Percentiles rank a stretch among this genome's conserved stretches.
Evolutionary conservation across 1,284 basidiomycete species (phyloP).

Genomic region (Caloboletus inedulis): DNA sequence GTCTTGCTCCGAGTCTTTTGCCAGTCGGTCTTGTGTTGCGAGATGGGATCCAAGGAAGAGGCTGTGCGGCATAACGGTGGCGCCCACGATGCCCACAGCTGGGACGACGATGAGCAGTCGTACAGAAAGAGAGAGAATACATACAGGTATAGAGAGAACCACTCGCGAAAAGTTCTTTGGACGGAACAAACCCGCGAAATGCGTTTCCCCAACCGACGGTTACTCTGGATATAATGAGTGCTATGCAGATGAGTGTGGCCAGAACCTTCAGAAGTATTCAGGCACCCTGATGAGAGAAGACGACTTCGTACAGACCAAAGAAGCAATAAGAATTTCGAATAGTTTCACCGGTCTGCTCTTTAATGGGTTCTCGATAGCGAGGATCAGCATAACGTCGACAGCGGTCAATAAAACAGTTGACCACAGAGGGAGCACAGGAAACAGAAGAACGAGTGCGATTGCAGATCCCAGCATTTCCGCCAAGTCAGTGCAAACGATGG

Average conservation of each 20-base stretch:
- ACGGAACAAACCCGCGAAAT: slow-evolving; percentile 86
- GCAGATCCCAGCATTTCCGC: slow-evolving; percentile 69
- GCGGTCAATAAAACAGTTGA: slow-evolving; percentile 70
- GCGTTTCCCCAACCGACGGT: slow-evolving; percentile 74
- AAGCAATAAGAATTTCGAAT: slow-evolving; percentile 68
- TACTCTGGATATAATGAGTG: slow-evolving; percentile 74
- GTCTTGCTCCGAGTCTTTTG: slow-evolving; percentile 16
- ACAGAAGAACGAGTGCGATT: slow-evolving; percentile 70
- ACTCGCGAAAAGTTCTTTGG: slow-evolving; percentile 57
- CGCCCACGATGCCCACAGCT: slow-evolving; percentile 83
- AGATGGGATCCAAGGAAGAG: slow-evolving; percentile 87
- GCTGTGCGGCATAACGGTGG: slow-evolving; percentile 89
- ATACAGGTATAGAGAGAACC: slow-evolving; percentile 78
- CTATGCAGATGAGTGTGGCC: slow-evolving; percentile 79
- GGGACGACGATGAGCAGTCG: slow-evolving; percentile 7
- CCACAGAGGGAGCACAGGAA: slow-evolving; percentile 67
- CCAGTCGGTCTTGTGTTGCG: slow-evolving; percentile 73
- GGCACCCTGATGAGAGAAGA: neutral
- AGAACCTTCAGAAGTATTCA: slow-evolving; percentile 53
- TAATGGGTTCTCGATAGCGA: slow-evolving; percentile 47
- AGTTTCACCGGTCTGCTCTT: slow-evolving; percentile 44
- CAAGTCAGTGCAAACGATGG: slow-evolving; percentile 64
- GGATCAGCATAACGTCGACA: slow-evolving; percentile 64
- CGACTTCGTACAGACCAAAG: slow-evolving; percentile 40
- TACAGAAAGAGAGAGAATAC: slow-evolving; percentile 14